Evolutionary conservation across 176 grass and related monocot genomes (phyloP).

Genomic region (Saccharum officinarum): DNA sequence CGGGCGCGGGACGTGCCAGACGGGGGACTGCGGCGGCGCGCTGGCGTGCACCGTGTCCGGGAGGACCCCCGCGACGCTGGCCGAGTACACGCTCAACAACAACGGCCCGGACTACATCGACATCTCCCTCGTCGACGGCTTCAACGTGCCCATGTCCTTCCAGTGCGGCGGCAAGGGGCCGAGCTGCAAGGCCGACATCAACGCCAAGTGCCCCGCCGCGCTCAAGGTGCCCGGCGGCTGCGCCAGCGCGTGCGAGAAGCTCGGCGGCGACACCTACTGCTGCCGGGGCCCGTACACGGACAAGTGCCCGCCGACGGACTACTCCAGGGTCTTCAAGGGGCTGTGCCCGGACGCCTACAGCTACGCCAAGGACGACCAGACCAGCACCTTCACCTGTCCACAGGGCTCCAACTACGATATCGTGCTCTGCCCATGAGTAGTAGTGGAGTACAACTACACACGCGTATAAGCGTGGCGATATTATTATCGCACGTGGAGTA

Average conservation of each 20-base stretch:
- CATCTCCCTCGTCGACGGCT: conserved; percentile 44
- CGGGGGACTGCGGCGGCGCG: conserved; percentile 49
- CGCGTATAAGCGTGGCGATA: neutral
- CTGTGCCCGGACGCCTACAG: conserved; percentile 36
- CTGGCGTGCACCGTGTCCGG: conserved; percentile 54
- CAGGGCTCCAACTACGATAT: conserved; percentile 5
- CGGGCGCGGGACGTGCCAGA: conserved; percentile 44
- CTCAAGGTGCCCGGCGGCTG: conserved; percentile 38
- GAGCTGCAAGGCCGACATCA: neutral
- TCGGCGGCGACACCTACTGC: conserved; percentile 18
- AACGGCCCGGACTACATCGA: conserved; percentile 16
- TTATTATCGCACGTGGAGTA: neutral
- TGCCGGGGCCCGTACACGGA: neutral
- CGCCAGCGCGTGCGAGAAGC: conserved; percentile 27
- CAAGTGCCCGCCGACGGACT: neutral
- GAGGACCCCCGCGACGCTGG: conserved; percentile 43
- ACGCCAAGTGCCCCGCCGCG: conserved; percentile 26
- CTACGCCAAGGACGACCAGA: neutral
- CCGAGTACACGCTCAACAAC: conserved; percentile 45
- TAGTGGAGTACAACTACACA: neutral
- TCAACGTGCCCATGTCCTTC: conserved; percentile 58
- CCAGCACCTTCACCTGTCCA: conserved; percentile 18
- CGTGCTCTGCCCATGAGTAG: conserved; percentile 37
- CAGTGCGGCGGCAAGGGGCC: conserved; percentile 24
- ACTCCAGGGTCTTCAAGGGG: conserved; percentile 33